Conservation (phyloP, 2,329 filamentous ascomycete genomes). For the Verticillium nubilum region DNA sequence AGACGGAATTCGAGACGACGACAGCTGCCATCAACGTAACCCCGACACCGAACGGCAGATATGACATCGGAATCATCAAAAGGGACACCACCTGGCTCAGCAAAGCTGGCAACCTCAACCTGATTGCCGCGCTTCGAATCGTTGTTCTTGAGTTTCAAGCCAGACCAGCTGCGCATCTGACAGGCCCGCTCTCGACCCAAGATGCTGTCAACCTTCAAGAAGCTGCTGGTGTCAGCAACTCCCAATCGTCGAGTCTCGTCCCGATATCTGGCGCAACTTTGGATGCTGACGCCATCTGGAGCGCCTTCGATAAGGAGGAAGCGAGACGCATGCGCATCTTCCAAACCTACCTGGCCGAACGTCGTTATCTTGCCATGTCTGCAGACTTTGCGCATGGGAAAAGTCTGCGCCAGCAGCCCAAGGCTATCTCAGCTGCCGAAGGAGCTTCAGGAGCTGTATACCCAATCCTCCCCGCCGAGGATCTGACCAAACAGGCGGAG, state of each 20-base stretch:
- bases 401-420: neutral
- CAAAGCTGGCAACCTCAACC: constrained; percentile 69
- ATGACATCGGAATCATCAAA: constrained; percentile 75
- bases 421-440: neutral
- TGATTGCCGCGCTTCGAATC: constrained; percentile 75
- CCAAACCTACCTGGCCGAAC: constrained; percentile 65
- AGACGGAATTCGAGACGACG: constrained; percentile 72
- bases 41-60: constrained; percentile 58
- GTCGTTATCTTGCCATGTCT: constrained; percentile 61
- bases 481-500: constrained; percentile 28
- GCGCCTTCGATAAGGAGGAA: constrained; percentile 57
- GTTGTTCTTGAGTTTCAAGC: constrained; percentile 80
- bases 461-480: constrained; percentile 1
- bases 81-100: constrained; percentile 83
- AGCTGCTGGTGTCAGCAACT: constrained; percentile 61
- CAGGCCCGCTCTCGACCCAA: constrained; percentile 68
- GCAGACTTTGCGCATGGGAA: constrained; percentile 44
- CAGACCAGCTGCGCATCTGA: constrained; percentile 66
- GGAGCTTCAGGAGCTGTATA: neutral
- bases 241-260: constrained; percentile 51
- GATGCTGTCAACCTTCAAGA: constrained; percentile 72
- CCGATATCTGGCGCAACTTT: constrained; percentile 42
- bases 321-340: constrained; percentile 64
- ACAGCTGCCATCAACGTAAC: constrained; percentile 83
- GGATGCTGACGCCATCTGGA: constrained; percentile 50